Percentiles rank a stretch among this genome's conserved stretches.
Evolutionary conservation across 305 asterid species (phyloP).

Genomic region (Ajuga reptans): DNA sequence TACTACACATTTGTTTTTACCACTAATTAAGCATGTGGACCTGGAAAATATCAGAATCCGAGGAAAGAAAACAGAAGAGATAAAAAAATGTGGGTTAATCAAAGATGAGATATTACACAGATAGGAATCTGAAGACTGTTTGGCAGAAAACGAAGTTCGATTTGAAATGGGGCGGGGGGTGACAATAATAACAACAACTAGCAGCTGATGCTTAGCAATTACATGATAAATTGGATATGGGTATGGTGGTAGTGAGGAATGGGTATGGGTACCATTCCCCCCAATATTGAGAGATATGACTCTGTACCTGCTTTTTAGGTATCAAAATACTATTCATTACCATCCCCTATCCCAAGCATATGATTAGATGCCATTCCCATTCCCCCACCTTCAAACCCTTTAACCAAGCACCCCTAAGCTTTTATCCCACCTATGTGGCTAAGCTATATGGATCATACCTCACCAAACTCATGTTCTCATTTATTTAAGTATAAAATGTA

Average conservation of each 20-base stretch:
- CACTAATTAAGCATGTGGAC: background rate
- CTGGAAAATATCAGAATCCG: conserved; percentile 6
- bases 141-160: background rate
- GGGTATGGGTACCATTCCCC: no score
- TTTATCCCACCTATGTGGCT: background rate
- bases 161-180: background rate
- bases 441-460: background rate
- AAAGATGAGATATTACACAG: background rate
- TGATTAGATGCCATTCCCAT: no score
- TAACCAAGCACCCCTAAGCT: background rate
- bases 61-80: background rate
- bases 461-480: background rate
- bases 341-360: no score
- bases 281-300: no score
- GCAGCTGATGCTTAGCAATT: no score
- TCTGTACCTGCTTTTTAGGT: no score
- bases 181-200: no score
- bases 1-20: background rate
- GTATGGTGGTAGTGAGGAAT: no score
- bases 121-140: conserved; percentile 2
- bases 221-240: no score
- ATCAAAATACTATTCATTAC: no score
- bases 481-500: background rate
- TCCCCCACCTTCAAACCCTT: no score
- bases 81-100: conserved; percentile 3